Conservation (phyloP, 495 filamentous ascomycete genomes). For the Penicillium salamii region DNA sequence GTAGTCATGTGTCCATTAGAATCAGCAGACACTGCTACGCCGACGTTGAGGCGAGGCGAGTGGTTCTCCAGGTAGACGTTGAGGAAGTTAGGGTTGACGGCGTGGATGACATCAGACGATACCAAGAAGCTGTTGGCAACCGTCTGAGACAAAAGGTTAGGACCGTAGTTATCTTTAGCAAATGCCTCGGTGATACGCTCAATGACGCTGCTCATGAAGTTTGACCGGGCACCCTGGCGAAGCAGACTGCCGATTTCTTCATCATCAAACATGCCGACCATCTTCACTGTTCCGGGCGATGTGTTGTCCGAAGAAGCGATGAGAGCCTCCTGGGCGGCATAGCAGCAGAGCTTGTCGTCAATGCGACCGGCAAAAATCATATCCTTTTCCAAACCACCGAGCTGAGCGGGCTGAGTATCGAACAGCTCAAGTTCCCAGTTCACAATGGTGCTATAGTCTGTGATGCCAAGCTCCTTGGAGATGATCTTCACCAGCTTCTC, state of each 20-base stretch:
- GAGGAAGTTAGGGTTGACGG: slow-evolving; percentile 91
- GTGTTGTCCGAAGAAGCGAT: slow-evolving; percentile 59
- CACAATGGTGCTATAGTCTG: slow-evolving; percentile 67
- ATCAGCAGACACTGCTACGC: slow-evolving; percentile 80
- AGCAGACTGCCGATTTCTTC: slow-evolving; percentile 92
- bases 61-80: slow-evolving; percentile 78
- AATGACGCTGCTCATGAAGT: slow-evolving; percentile 77
- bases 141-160: slow-evolving; percentile 73
- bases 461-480: slow-evolving; percentile 65
- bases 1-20: slow-evolving; percentile 92
- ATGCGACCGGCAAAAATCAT: slow-evolving; percentile 94
- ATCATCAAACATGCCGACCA: slow-evolving; percentile 90
- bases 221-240: slow-evolving; percentile 84
- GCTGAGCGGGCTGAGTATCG: slow-evolving; percentile 79
- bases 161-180: slow-evolving; percentile 46
- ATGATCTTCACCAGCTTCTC: slow-evolving; percentile 81
- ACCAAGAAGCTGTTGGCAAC: slow-evolving; percentile 92
- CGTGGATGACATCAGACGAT: slow-evolving; percentile 90
- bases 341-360: slow-evolving; percentile 96
- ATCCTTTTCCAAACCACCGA: slow-evolving; percentile 86
- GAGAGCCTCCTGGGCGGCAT: slow-evolving; percentile 83
- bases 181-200: slow-evolving; percentile 79
- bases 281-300: slow-evolving; percentile 63
- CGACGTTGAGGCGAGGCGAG: slow-evolving; percentile 84
- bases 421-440: slow-evolving; percentile 99